Evolutionary conservation across 192 early-diverging fungal species (phyloP).

Genomic region (Linderina pennispora): DNA sequence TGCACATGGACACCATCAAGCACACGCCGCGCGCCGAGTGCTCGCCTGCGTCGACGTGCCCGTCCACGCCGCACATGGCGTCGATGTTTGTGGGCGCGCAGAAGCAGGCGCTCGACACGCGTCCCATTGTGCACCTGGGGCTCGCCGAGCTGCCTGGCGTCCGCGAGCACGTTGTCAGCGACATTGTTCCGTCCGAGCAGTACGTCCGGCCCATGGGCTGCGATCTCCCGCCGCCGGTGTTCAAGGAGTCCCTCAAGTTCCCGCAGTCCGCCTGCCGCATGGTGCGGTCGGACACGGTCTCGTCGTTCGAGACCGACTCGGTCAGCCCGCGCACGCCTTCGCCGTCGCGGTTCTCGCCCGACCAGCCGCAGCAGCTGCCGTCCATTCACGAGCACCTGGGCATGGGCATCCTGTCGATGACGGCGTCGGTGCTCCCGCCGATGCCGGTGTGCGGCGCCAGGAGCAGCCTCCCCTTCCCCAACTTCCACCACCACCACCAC

Average conservation of each 20-base stretch:
- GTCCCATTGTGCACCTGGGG: constrained; percentile 1
- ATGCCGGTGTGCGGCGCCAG: not conserved
- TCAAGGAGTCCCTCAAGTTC: not conserved
- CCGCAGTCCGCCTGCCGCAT: not conserved
- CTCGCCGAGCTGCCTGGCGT: constrained; percentile 9
- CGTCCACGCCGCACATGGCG: constrained; percentile 1
- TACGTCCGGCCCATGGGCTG: not conserved
- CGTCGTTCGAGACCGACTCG: not conserved
- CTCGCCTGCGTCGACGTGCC: constrained; percentile 8
- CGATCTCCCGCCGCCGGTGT: not conserved
- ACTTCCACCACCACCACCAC: not conserved
- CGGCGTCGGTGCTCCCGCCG: not conserved
- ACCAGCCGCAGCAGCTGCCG: not conserved
- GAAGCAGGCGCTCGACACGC: not conserved
- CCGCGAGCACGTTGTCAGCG: not conserved
- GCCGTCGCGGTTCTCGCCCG: not conserved
- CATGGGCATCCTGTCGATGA: not conserved
- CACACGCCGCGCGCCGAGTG: not conserved
- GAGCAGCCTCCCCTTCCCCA: too few relatives aligned
- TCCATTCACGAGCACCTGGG: not conserved
- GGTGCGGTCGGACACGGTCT: not conserved
- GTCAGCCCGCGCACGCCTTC: not conserved
- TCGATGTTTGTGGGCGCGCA: not conserved
- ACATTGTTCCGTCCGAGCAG: not conserved
- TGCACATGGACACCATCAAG: constrained; percentile 15